A percentile compares a stretch with the other conserved stretches of the same genome.
These are phyloP conservation scores for Zoysia pacifica DNA, from an alignment of 176 grass and related monocot species.

Conservation along the genomic window DNA sequence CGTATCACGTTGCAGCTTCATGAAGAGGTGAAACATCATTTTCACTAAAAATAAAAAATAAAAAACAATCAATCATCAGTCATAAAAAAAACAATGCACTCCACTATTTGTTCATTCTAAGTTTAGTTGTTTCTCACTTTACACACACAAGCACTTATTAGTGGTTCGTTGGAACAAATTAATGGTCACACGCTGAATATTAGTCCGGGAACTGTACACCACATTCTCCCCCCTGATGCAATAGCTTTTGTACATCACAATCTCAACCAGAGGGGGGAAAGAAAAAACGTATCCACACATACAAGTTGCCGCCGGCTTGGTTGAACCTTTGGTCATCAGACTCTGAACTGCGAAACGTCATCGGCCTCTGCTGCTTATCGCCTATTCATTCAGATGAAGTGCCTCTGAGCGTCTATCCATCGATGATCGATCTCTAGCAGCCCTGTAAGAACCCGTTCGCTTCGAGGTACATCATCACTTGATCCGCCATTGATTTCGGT, in stretches of 20 bases:
- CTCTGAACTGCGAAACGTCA: neutral
- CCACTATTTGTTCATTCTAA: too few species aligned
- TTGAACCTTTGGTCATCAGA: neutral
- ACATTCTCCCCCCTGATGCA: neutral
- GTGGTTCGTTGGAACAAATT: too few species aligned
- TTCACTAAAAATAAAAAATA: too few species aligned
- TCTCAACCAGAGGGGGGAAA: neutral
- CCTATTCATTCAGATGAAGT: neutral
- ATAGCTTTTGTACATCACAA: neutral
- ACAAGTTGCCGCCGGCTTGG: neutral
- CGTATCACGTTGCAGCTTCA: too few species aligned
- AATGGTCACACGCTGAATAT: too few species aligned
- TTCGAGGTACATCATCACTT: constrained; percentile 71
- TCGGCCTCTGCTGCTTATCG: neutral
- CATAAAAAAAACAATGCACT: too few species aligned
- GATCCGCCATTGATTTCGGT: constrained; percentile 66
- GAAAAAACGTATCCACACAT: neutral
- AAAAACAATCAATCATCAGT: too few species aligned
- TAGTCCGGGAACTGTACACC: too few species aligned
- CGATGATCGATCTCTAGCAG: constrained; percentile 34
- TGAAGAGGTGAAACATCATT: too few species aligned
- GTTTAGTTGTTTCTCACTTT: too few species aligned
- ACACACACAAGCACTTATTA: too few species aligned
- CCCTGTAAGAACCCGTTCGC: constrained; percentile 61
- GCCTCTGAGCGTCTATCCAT: neutral